phyloP scores from a whole-genome alignment of 352 stramenopile genomes.

The Hyaloperonospora brassicae region DNA sequence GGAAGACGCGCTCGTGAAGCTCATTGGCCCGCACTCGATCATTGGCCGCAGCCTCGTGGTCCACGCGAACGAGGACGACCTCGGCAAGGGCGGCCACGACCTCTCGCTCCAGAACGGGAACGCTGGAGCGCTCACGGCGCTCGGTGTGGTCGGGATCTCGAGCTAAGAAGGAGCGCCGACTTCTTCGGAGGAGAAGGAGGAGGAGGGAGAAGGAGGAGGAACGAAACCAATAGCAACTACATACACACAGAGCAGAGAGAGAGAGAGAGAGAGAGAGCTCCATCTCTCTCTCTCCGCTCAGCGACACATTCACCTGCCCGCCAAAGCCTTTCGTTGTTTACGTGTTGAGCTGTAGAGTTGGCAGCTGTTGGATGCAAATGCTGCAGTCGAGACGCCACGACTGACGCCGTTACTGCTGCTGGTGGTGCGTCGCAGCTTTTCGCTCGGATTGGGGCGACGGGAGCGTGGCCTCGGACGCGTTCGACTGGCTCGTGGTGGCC shows the following conservation, averaged over 20 bases:
- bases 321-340: no score
- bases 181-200: constrained; percentile 12
- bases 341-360: no score
- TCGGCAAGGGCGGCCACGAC: constrained; percentile 95
- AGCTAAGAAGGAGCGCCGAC: constrained; percentile 26
- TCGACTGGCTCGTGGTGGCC: constrained; percentile 23
- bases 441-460: constrained; percentile 16
- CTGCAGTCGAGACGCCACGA: no score
- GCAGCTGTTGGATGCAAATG: no score
- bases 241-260: no score
- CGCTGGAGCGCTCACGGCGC: constrained; percentile 86
- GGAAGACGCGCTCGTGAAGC: constrained; percentile 93
- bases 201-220: constrained; percentile 20
- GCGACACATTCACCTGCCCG: background rate
- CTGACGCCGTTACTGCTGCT: constrained; percentile 12
- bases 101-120: constrained; percentile 95
- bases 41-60: constrained; percentile 95
- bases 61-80: constrained; percentile 92
- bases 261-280: no score
- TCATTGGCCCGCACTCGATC: constrained; percentile 96
- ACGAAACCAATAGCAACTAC: no score
- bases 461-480: constrained; percentile 17
- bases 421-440: constrained; percentile 18
- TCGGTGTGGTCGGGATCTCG: constrained; percentile 90
- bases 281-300: background rate